Conservation (phyloP, 108 stramenopile species). For the Cyclostephanos invisitatus region DNA sequence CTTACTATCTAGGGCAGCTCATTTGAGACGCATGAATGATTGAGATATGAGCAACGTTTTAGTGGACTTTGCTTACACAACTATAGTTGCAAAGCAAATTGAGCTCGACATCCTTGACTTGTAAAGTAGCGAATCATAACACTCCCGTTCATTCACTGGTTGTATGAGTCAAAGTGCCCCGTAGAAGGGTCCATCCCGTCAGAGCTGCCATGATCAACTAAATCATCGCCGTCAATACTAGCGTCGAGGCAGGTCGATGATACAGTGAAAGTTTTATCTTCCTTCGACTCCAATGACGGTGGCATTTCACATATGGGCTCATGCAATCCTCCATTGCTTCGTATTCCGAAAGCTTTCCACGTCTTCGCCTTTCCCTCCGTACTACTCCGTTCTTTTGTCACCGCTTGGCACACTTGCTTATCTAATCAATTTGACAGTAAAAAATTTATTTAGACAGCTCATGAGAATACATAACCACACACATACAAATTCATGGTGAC, state of each 20-base stretch:
- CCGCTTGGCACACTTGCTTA: constrained; percentile 4
- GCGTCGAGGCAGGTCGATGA: neutral
- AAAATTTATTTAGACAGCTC: neutral
- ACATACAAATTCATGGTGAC: neutral
- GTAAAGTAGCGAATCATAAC: too few relatives aligned
- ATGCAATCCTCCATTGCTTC: neutral
- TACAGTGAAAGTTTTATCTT: neutral
- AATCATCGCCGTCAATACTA: neutral
- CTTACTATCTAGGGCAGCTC: too few relatives aligned
- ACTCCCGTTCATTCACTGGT: too few relatives aligned
- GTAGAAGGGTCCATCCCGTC: too few relatives aligned
- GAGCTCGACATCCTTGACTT: too few relatives aligned
- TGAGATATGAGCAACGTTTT: too few relatives aligned
- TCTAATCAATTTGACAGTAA: neutral
- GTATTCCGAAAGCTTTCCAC: too few relatives aligned
- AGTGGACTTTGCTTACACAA: too few relatives aligned
- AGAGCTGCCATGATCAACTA: too few relatives aligned
- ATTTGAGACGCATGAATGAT: too few relatives aligned
- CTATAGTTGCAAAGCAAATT: too few relatives aligned
- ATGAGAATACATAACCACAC: neutral
- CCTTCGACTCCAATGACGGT: neutral
- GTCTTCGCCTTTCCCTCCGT: neutral
- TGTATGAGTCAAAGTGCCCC: too few relatives aligned
- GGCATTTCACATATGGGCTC: neutral
- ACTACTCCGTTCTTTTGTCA: neutral